Evolutionary conservation across 2,329 filamentous ascomycete species (phyloP).

Genomic region (Scytalidium lignicola): DNA sequence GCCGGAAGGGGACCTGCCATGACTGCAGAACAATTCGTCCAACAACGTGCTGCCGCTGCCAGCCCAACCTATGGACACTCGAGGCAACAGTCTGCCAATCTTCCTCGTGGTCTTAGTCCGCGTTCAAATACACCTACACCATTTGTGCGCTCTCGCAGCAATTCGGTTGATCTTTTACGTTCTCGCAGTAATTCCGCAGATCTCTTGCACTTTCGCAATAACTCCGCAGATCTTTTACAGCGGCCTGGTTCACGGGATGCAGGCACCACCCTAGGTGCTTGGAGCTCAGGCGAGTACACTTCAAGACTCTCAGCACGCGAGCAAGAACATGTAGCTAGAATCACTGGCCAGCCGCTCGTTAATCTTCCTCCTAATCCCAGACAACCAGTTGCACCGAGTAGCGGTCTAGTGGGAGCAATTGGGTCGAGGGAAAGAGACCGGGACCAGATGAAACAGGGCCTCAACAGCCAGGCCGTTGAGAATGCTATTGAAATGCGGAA

Average conservation of each 20-base stretch:
- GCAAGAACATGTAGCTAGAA: conserved; percentile 80
- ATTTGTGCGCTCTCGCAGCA: conserved; percentile 29
- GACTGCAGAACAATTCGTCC: conserved; percentile 77
- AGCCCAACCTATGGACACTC: conserved; percentile 55
- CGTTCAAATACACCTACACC: conserved; percentile 38
- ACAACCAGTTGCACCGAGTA: conserved; percentile 36
- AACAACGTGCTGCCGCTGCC: conserved; percentile 62
- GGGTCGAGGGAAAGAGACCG: conserved; percentile 76
- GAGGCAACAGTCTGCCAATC: conserved; percentile 44
- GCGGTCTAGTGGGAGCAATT: conserved; percentile 73
- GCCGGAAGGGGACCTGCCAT: conserved; percentile 44
- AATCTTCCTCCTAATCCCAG: conserved; percentile 45
- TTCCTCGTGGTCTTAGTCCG: conserved; percentile 36
- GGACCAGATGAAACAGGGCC: conserved; percentile 61
- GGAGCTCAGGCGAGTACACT: conserved; percentile 40
- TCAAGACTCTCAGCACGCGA: conserved; percentile 74
- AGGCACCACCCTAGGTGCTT: conserved; percentile 28
- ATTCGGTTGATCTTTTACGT: conserved; percentile 38
- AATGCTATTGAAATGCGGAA: conserved; percentile 67
- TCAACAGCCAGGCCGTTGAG: conserved; percentile 66
- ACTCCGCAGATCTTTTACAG: conserved; percentile 41
- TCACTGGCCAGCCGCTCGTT: conserved; percentile 73
- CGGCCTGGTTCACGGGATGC: conserved; percentile 57
- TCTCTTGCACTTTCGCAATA: conserved; percentile 41
- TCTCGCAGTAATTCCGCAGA: conserved; percentile 43